phyloP scores from a whole-genome alignment of 495 filamentous ascomycete species.

The Penicillium waksmanii region DNA sequence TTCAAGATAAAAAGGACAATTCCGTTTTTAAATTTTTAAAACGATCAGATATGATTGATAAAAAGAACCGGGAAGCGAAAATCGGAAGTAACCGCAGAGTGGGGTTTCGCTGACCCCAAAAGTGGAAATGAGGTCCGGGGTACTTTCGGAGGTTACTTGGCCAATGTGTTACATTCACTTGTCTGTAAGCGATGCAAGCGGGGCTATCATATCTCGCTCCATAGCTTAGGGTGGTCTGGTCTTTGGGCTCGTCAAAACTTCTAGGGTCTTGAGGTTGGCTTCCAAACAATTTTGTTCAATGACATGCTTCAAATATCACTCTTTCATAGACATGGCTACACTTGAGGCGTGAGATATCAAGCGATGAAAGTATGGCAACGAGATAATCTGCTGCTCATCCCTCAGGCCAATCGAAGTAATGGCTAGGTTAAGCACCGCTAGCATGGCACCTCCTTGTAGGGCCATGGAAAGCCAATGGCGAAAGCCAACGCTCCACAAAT shows the following conservation, averaged over 20 bases:
- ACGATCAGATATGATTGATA: constrained; percentile 9
- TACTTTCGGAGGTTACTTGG: neutral
- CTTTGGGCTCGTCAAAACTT: neutral
- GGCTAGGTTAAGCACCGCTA: neutral
- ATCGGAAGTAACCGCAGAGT: constrained; percentile 4
- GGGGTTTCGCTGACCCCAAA: neutral
- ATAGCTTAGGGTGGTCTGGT: neutral
- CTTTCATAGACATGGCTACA: too few relatives aligned
- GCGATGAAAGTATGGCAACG: too few relatives aligned
- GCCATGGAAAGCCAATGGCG: neutral
- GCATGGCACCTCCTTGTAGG: neutral
- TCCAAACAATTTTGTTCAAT: neutral
- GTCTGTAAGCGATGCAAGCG: neutral
- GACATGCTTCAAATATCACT: neutral
- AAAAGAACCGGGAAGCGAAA: neutral
- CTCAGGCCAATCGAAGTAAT: too few relatives aligned
- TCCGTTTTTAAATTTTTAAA: neutral
- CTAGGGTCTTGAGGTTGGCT: neutral
- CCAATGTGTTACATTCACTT: neutral
- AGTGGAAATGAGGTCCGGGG: constrained; percentile 5
- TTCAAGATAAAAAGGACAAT: neutral
- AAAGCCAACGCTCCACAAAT: neutral
- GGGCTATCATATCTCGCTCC: neutral
- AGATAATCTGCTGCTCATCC: too few relatives aligned
- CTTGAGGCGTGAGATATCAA: too few relatives aligned